phyloP scores from a whole-genome alignment of 176 grass and related monocot genomes.

The sorghum (Sorghum bicolor) region Sorghum_bicolor_NCBIv3 NC_012872.2:61261001-61261500 shows the following conservation, averaged over 20 bases:
- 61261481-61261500: background rate
- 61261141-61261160: background rate
- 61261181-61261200: background rate
- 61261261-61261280: background rate
- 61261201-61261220: background rate
- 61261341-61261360: background rate
- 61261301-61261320: background rate
- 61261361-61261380: background rate
- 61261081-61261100: background rate
- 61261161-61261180: background rate
- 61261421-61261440: background rate
- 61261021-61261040: background rate
- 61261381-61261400: slow-evolving; percentile 19
- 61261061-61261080: background rate
- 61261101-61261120: background rate
- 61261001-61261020: background rate
- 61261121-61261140: background rate
- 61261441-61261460: background rate
- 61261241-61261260: background rate
- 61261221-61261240: background rate
- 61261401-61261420: background rate
- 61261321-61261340: background rate
- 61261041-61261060: background rate
- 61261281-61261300: background rate
- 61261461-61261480: background rate